Base-by-base conservation (phyloP, 2,329 filamentous ascomycete genomes). In the Aspergillus arachidicola region DNA sequence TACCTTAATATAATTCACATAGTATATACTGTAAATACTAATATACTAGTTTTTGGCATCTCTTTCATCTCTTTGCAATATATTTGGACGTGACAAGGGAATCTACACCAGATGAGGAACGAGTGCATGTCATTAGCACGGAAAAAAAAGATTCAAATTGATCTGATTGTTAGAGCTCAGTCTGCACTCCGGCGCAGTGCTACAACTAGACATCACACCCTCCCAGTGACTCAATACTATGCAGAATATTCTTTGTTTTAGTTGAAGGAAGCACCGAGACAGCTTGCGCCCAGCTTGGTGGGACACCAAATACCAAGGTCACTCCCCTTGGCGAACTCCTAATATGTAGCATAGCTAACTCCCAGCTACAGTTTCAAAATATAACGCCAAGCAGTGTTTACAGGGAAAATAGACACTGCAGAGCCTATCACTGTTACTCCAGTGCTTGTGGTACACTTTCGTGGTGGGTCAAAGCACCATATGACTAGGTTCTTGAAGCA, bases 401-500 rank as follows among this genome's bases (percentile, higher is more conserved):
- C 30, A 55, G 51, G 21, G 34, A 55, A 55, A 38, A 55, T 26
- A 23, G 32, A 34, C 51, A n/a, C 11, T 26, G 32, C 51, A 38
- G 21, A 55, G 34, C 51, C 34, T 55, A 55, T 55, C 34, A 38
- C 26, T 38, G n/a, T 26, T 16, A 23, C n/a, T 38, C 34, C n/a
- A 38, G 14, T 23, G 23, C n/a, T 28, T 38, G 34, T 38, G 34
- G 51, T 38, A 55, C 51, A 38, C 11, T n/a, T 14, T 55, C 32
- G 32, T n/a, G 51, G 51, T 21, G 21, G 21, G 51, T 19, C 51
- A 55, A 55, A 55, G 51, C 51, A 55, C 32, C 51, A 55, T 38
- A 19, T 38, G 32, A 55, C 51, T 28, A 55, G 51, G 51, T 26
- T 38, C 23, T 28, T 21, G 32, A 19, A 38, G 51, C 32, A 34